Percentiles rank a stretch among this genome's conserved stretches.
These are phyloP conservation scores for Ogataea corticis DNA, from an alignment of 805 yeast species.

Conservation along the genomic window DNA sequence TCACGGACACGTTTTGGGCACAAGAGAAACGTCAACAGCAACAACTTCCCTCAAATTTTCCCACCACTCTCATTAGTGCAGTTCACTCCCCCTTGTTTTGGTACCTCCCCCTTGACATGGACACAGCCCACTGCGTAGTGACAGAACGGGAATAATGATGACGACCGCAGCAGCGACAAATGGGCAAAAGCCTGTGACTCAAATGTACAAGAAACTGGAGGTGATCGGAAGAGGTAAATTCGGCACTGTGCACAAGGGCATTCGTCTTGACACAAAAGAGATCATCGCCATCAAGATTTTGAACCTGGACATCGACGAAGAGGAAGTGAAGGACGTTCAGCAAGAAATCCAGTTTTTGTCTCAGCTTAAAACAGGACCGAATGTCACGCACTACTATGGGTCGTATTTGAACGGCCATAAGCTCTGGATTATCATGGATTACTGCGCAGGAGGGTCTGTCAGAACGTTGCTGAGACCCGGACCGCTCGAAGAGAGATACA, in stretches of 20 bases:
- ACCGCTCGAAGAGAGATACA: constrained; percentile 77
- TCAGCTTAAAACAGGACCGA: constrained; percentile 81
- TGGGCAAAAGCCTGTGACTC: constrained; percentile 21
- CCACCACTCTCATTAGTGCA: too few relatives aligned
- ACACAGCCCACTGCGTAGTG: neutral
- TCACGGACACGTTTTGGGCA: too few relatives aligned
- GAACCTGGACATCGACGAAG: constrained; percentile 88
- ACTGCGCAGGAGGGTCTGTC: constrained; percentile 94
- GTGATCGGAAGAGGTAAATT: constrained; percentile 95
- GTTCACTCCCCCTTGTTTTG: too few relatives aligned
- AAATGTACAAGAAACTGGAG: constrained; percentile 75
- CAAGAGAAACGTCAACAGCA: too few relatives aligned
- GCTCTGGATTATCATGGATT: constrained; percentile 96
- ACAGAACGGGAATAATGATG: neutral
- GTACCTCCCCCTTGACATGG: neutral
- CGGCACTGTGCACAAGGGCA: constrained; percentile 93
- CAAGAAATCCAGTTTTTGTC: constrained; percentile 86
- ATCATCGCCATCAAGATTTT: constrained; percentile 91
- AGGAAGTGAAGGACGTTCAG: constrained; percentile 93
- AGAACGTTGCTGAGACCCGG: constrained; percentile 88
- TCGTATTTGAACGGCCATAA: constrained; percentile 85
- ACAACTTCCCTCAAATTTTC: too few relatives aligned
- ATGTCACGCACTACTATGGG: constrained; percentile 90
- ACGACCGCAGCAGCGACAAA: neutral
- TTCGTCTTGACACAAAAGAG: constrained; percentile 64